Percentiles rank a stretch among this genome's conserved stretches.
phyloP scores from a whole-genome alignment of 148 eudicot genomes.

The Rhododendron henanense region DNA sequence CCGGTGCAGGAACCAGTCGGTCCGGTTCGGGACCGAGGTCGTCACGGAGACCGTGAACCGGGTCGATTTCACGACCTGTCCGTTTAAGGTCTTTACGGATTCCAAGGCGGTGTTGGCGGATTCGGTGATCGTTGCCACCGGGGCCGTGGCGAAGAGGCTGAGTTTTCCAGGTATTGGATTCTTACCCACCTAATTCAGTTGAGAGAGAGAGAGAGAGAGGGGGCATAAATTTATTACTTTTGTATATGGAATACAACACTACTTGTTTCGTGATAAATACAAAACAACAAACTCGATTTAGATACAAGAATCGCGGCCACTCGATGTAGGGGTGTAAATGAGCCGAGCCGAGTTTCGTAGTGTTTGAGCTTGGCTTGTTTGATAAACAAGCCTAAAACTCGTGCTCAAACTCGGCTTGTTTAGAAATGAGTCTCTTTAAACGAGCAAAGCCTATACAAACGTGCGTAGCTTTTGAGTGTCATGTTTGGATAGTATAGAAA shows the following conservation, averaged over 20 bases:
- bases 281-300: too few species aligned
- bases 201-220: not conserved
- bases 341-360: too few species aligned
- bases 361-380: too few species aligned
- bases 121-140: conserved; percentile 71
- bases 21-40: conserved; percentile 54
- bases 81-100: conserved; percentile 48
- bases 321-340: too few species aligned
- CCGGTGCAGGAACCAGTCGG: conserved; percentile 42
- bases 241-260: not conserved
- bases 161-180: conserved; percentile 26
- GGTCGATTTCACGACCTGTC: conserved; percentile 50
- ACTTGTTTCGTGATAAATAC: not conserved
- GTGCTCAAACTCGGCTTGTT: too few species aligned
- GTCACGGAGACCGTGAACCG: conserved; percentile 57
- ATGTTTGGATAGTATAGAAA: too few species aligned
- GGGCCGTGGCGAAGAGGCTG: conserved; percentile 71
- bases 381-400: too few species aligned
- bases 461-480: too few species aligned
- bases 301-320: not conserved
- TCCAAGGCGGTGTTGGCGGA: conserved; percentile 53
- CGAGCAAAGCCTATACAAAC: too few species aligned
- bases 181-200: not conserved
- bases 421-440: too few species aligned
- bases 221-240: not conserved